Evolutionary conservation across 2,329 filamentous ascomycete genomes (phyloP), one percentile per base, ranked within the genome.

Genomic region (Ophiocordyceps robertsii): DNA sequence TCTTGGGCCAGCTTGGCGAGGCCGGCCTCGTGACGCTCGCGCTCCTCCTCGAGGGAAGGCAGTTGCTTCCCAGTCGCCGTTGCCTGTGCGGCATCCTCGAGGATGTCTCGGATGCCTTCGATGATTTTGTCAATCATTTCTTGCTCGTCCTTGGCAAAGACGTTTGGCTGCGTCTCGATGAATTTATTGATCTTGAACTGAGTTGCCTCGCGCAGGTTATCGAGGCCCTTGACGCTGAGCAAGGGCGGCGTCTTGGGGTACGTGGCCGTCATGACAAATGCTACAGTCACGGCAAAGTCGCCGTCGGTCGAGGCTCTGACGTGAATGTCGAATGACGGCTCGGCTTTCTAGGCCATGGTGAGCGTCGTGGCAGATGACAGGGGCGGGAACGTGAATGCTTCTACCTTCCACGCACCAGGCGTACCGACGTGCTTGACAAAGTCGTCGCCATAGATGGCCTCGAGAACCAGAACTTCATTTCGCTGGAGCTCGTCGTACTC

Each of bases 371-470:
- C 13, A 29, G 35, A 37, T 40, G 29, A 21, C 7, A 16, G 13
- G 31, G 21, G 40, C 35, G 17, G 14, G 32, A 32, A 37, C 38
- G 62, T 30, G 32, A n/a, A 43, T 38, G 29, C 9, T 38, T 69
- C 56, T 70, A 86, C 84, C 70, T 93, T 88, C 90, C 90, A 96
- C 35, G 88, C 89, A 51, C 77, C 73, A 46, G 79, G 76, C 45
- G 75, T 75, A 40, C 75, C 74, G 54, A 82, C 76, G 53, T 87
- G 75, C 57, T 82, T 78, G 52, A 82, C 72, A 56, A 87, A 95
- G 56, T 95, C 89, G 46, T 94, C 86, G 51, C 81, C 82, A 57
- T 92, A 96, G 40, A 96, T 93, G 36, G 90, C 84, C 54, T 83
- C 74, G 45, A 96, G 70, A 37, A 80, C 90, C 57, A 92, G 76